Base-by-base conservation (phyloP, 306 rosid genomes). In the Morella rubra region DNA sequence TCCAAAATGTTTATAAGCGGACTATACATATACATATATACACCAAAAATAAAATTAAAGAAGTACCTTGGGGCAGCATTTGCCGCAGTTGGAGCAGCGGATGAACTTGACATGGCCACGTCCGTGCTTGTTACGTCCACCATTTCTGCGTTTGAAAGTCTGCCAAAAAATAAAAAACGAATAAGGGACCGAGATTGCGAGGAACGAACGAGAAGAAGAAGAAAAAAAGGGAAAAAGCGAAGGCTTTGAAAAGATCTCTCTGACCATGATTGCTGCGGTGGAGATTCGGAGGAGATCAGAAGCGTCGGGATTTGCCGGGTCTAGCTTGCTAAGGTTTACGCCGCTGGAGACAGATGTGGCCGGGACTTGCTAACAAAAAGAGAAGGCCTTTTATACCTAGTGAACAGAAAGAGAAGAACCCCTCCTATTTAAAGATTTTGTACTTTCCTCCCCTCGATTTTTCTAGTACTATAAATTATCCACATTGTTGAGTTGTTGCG, bases 121-220 rank as follows among this genome's bases (percentile, higher is more conserved):
- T 10, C 98, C 98, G 8, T 92, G 95, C 86, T 95, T 92, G 91
- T 92, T 95, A 50, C 97, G 89, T 22, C 98, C 98, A 6, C 98
- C 97, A 5, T 95, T 95, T 85, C 98, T 92, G 56, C 97, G 81
- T 90, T 95, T 95, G 86, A 95, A 95, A 24, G 98, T 92, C 98
- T 95, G 85, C 70, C 11, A 12, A 66, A 59, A 61, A 4, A 46
- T 27, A 46, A 41, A 53, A 2, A 37, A n/a, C 56, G 3, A 41
- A 27, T 9, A 4, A 41, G 46, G 2, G 41, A 58, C 3, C 13
- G 16, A 37, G 16, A 60, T 27, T 60, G 14, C 15, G 20, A 0
- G 40, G 50, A 58, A 19, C 37, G 32, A 69, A 49, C 22, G 2
- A 56, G 40, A 5, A 52, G 8, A 4, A 18, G 13, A 60, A 5